Conservation (phyloP, 345 rosid species). For the Moricandia moricandioides region DNA sequence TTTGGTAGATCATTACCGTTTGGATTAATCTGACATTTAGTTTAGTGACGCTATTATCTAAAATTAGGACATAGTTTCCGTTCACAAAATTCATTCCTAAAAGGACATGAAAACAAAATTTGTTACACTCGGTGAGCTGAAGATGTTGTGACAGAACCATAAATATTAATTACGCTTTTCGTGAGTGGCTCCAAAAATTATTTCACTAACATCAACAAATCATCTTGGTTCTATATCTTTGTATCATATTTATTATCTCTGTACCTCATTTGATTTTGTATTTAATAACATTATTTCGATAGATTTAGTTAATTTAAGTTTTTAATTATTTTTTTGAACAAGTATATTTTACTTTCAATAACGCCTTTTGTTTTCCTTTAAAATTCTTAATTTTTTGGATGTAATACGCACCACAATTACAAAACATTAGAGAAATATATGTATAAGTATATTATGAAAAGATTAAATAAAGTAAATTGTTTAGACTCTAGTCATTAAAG, state of each 20-base stretch:
- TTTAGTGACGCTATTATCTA: background rate
- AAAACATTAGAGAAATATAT: background rate
- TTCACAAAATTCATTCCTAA: background rate
- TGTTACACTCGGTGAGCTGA: background rate
- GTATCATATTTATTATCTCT: no score
- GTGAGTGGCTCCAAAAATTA: background rate
- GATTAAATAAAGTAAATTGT: slow-evolving; percentile 24
- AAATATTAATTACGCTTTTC: background rate
- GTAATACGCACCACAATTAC: background rate
- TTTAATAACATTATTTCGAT: no score
- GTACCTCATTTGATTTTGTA: no score
- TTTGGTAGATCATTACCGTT: background rate
- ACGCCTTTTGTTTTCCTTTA: background rate
- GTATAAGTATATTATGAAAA: background rate
- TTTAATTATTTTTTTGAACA: background rate
- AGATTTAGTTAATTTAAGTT: background rate
- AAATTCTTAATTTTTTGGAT: background rate
- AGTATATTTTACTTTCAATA: background rate
- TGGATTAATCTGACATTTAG: background rate
- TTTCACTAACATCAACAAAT: background rate
- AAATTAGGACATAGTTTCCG: background rate
- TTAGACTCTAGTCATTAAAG: slow-evolving; percentile 7
- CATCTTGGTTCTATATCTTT: no score
- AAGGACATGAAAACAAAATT: background rate
- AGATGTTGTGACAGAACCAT: background rate